A percentile compares a stretch with the other conserved stretches of the same genome.
These are phyloP conservation scores for Tricharina praecox DNA, from an alignment of 495 filamentous ascomycete genomes.

Conservation along the genomic window DNA sequence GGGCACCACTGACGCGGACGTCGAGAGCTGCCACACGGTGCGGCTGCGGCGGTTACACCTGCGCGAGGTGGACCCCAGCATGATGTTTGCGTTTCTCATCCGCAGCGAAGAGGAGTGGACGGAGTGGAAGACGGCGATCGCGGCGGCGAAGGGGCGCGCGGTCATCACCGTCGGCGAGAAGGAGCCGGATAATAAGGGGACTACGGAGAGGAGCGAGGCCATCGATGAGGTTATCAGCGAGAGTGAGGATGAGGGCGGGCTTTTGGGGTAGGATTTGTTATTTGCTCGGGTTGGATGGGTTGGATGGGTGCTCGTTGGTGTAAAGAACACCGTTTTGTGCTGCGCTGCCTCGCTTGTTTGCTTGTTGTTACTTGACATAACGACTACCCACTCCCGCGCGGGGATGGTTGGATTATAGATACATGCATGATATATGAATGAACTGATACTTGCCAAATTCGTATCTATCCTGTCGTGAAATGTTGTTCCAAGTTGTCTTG, in stretches of 20 bases:
- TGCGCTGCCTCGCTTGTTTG: too few relatives aligned
- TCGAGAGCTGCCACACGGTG: slow-evolving; percentile 73
- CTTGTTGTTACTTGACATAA: too few relatives aligned
- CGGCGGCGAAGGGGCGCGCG: slow-evolving; percentile 46
- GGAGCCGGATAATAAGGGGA: slow-evolving; percentile 37
- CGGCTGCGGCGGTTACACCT: slow-evolving; percentile 67
- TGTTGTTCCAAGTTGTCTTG: too few relatives aligned
- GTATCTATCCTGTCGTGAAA: too few relatives aligned
- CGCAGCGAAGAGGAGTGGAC: slow-evolving; percentile 66
- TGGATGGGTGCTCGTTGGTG: too few relatives aligned
- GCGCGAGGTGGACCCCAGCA: slow-evolving; percentile 93
- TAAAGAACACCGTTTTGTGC: too few relatives aligned
- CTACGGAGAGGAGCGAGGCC: slow-evolving; percentile 44
- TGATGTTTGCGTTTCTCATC: slow-evolving; percentile 95
- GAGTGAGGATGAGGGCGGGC: slow-evolving; percentile 25
- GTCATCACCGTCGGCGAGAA: slow-evolving; percentile 65
- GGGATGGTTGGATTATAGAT: too few relatives aligned
- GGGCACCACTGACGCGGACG: slow-evolving; percentile 53
- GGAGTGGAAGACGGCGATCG: slow-evolving; percentile 54
- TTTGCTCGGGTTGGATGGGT: too few relatives aligned
- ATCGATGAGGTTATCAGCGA: slow-evolving; percentile 79
- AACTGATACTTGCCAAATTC: too few relatives aligned
- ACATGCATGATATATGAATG: too few relatives aligned
- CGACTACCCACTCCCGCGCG: too few relatives aligned
- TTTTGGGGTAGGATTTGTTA: too few relatives aligned